Evolutionary conservation across 805 yeast genomes (phyloP).

Genomic region (Monosporozyma unispora): DNA sequence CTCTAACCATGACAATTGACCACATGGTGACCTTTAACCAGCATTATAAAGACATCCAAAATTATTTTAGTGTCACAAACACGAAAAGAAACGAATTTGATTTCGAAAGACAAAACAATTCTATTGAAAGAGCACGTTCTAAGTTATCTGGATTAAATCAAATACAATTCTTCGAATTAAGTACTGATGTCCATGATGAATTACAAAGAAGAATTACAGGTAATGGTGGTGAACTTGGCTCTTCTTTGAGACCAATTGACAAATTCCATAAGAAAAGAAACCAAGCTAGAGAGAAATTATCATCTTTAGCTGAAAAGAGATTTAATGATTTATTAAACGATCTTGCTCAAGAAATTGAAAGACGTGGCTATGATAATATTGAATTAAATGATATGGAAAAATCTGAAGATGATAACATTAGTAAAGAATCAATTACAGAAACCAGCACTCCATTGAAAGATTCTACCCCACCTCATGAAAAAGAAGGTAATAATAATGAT

Average conservation of each 20-base stretch:
- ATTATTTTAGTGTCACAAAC: slow-evolving; percentile 1
- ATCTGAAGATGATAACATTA: background rate
- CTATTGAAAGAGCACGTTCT: slow-evolving; percentile 59
- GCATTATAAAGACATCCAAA: slow-evolving; percentile 3
- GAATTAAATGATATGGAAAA: background rate
- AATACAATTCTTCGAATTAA: slow-evolving; percentile 78
- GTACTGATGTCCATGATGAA: slow-evolving; percentile 94
- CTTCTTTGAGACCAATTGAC: background rate
- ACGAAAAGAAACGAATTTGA: background rate
- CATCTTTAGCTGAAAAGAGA: slow-evolving; percentile 68
- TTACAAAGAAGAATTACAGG: slow-evolving; percentile 66
- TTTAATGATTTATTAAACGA: slow-evolving; percentile 87
- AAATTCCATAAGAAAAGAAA: slow-evolving; percentile 90
- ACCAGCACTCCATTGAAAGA: background rate
- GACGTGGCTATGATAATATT: slow-evolving; percentile 42
- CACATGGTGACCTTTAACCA: background rate
- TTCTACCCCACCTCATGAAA: background rate
- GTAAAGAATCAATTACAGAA: background rate
- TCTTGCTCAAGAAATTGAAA: slow-evolving; percentile 74
- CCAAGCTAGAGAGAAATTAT: slow-evolving; percentile 85
- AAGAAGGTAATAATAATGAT: background rate
- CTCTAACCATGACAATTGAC: background rate
- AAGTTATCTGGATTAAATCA: slow-evolving; percentile 71
- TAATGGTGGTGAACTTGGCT: background rate
- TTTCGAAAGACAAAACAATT: background rate